Evolutionary conservation across 1,139 yeast genomes (phyloP).

Genomic region (Kodamaea arcana): DNA sequence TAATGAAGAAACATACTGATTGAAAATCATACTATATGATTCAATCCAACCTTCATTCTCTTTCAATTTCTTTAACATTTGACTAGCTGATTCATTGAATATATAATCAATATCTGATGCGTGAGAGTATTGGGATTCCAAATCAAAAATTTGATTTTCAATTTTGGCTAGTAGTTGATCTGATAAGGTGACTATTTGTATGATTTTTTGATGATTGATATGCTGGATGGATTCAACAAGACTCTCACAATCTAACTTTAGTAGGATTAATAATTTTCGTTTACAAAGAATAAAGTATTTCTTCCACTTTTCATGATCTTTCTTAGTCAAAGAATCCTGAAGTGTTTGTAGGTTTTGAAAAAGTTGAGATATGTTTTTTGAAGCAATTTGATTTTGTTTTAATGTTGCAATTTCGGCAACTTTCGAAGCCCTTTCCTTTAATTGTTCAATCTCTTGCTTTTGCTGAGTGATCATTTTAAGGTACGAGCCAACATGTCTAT

Average conservation of each 20-base stretch:
- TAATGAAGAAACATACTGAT: slow-evolving; percentile 36
- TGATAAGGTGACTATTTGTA: slow-evolving; percentile 15
- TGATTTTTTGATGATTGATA: neutral
- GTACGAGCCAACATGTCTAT: slow-evolving; percentile 85
- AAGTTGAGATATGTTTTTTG: slow-evolving; percentile 34
- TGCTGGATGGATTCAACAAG: slow-evolving; percentile 8
- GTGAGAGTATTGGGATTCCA: slow-evolving; percentile 48
- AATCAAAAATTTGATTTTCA: slow-evolving; percentile 40
- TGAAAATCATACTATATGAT: slow-evolving; percentile 37
- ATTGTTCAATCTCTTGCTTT: slow-evolving; percentile 68
- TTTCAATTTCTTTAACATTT: slow-evolving; percentile 39
- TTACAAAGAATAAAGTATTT: slow-evolving; percentile 54
- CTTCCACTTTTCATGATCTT: slow-evolving; percentile 42
- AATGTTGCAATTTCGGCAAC: slow-evolving; percentile 34
- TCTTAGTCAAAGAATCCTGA: slow-evolving; percentile 34
- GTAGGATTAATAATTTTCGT: slow-evolving; percentile 47
- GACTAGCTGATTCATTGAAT: slow-evolving; percentile 37
- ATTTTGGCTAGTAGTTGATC: slow-evolving; percentile 25
- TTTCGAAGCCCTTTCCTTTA: slow-evolving; percentile 51
- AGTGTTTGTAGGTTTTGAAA: slow-evolving; percentile 39
- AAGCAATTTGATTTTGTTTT: slow-evolving; percentile 26
- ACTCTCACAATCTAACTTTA: slow-evolving; percentile 28
- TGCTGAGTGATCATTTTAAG: slow-evolving; percentile 83
- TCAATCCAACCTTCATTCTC: slow-evolving; percentile 57
- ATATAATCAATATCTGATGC: slow-evolving; percentile 52